Conservation (phyloP, 176 grass and related monocot genomes). For the Poa pratensis region DNA sequence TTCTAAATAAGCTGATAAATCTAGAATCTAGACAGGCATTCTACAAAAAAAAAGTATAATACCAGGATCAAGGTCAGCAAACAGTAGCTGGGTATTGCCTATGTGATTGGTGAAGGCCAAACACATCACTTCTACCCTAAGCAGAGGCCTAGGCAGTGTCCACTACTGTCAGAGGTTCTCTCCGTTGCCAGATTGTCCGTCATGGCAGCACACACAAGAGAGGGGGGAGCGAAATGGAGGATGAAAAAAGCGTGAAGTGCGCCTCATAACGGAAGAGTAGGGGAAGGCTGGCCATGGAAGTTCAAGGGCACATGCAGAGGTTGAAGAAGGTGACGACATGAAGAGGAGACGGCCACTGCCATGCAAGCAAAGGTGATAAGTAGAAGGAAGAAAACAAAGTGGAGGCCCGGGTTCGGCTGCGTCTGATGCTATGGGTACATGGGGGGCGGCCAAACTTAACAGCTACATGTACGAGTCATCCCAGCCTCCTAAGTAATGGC, state of each 20-base stretch:
- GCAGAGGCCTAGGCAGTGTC: background rate
- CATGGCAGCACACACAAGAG: background rate
- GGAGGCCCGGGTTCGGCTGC: background rate
- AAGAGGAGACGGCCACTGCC: background rate
- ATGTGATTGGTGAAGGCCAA: background rate
- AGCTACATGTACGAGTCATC: background rate
- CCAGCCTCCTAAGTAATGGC: background rate
- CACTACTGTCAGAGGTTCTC: background rate
- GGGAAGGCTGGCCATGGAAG: background rate
- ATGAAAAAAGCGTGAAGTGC: background rate
- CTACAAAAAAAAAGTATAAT: background rate
- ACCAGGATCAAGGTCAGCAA: slow-evolving; percentile 2
- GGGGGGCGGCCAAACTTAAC: background rate
- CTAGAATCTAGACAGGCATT: slow-evolving; percentile 1
- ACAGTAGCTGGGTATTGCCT: background rate
- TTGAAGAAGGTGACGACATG: background rate
- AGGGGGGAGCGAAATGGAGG: background rate
- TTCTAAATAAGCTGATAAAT: background rate
- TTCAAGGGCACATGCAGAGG: background rate
- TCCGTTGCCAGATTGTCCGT: background rate
- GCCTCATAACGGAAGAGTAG: background rate
- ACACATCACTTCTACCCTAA: background rate
- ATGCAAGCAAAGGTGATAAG: background rate
- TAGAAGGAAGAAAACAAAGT: background rate
- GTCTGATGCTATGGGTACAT: background rate